Percentiles rank a stretch among this genome's conserved stretches.
phyloP scores from a whole-genome alignment of 2,329 filamentous ascomycete genomes.

The Chaetomiaceae sp. region DNA sequence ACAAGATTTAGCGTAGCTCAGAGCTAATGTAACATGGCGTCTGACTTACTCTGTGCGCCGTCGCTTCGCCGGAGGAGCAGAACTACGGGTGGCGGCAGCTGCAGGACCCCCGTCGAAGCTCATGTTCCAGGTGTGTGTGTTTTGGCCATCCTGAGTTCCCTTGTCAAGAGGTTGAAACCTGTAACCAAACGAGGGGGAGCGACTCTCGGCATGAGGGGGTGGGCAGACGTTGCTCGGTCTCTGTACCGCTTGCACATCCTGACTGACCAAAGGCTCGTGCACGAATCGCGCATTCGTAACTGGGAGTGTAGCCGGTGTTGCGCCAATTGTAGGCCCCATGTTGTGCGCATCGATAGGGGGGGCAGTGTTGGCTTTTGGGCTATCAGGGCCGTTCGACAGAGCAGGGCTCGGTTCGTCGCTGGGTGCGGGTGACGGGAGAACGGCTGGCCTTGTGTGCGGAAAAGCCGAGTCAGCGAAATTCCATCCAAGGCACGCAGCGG shows the following conservation, averaged over 20 bases:
- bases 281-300: slow-evolving; percentile 30
- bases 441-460: slow-evolving; percentile 17
- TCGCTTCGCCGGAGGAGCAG: slow-evolving; percentile 16
- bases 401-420: slow-evolving; percentile 56
- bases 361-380: slow-evolving; percentile 31
- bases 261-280: background rate
- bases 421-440: slow-evolving; percentile 59
- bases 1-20: background rate
- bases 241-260: slow-evolving; percentile 1
- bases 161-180: background rate
- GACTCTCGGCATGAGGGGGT: background rate
- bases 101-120: background rate
- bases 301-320: slow-evolving; percentile 12
- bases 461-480: slow-evolving; percentile 3
- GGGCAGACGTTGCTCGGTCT: background rate
- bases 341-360: slow-evolving; percentile 30
- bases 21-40: background rate
- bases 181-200: background rate
- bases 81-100: background rate
- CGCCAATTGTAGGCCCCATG: slow-evolving; percentile 17
- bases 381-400: slow-evolving; percentile 33
- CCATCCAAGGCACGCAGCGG: background rate
- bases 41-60: slow-evolving; percentile 22
- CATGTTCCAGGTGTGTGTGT: background rate
- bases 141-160: background rate